Evolutionary conservation across 306 rosid genomes (phyloP), one percentile per base, ranked within the genome.

Genomic region (Cercis canadensis): DNA sequence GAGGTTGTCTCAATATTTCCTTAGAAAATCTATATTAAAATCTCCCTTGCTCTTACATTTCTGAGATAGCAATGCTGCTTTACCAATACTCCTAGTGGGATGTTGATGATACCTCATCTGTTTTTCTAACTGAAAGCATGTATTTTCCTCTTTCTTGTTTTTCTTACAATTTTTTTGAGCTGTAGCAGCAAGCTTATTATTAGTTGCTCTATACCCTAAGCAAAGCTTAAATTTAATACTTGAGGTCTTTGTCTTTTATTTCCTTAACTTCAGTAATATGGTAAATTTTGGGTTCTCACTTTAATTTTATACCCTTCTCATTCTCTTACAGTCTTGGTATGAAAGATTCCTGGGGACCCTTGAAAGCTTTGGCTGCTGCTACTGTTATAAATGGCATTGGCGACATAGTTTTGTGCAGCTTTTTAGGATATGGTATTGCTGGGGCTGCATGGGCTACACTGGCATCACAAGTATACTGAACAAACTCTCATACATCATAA

Each of bases 311-410:
- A 6, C 56, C 73, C 33, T 50, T 49, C 19, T 14, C 58, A 37
- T 52, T 70, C 44, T 57, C 31, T 52, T 40, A 10, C 67, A 82
- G 86, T 74, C 86, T 82, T 70, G 83, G 86, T 19, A 82, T 82
- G 86, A 82, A 82, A 75, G 86, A 82, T 78, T 82, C 86, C 4
- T 82, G 82, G 81, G 86, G 86, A 60, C 86, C 86, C 75, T 70
- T 82, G 81, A 82, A 78, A 73, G 71, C 83, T 65, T 65, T 82
- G 78, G 86, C 76, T 59, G 83, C 83, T 58, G 86, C 86, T 31
- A 82, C 75, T 47, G 61, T 46, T 45, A 54, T 82, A 74, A 82
- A 82, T 82, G 59, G 62, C 31, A 6, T 70, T 54, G 83, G 86
- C 32, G 77, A 62, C 54, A 33, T 82, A 74, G 29, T 82, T 70